A percentile compares a stretch with the other conserved stretches of the same genome.
Conservation (phyloP, 2,329 filamentous ascomycete species). For the Fusarium camptoceras region DNA sequence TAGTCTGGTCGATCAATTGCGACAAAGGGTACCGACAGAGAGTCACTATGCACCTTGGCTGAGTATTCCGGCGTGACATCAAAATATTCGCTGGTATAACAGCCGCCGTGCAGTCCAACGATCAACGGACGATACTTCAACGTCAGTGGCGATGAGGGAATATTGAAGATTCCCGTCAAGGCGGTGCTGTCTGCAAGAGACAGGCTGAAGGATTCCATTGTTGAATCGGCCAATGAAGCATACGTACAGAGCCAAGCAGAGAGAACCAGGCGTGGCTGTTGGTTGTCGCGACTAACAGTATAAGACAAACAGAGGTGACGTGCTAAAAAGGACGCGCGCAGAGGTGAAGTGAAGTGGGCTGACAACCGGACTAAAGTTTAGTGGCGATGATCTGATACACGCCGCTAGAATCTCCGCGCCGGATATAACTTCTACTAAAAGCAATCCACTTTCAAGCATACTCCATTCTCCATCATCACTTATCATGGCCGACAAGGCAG, state of each 20-base stretch:
- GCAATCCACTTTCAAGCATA: not conserved
- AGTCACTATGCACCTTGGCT: conserved; percentile 25
- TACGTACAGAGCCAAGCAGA: not conserved
- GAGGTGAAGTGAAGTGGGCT: not conserved
- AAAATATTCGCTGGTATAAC: conserved; percentile 39
- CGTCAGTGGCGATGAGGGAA: conserved; percentile 16
- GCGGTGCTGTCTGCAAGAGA: conserved; percentile 16
- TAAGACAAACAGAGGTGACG: not conserved
- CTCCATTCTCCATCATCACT: not conserved
- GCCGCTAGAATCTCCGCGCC: not conserved
- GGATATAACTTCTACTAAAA: not conserved
- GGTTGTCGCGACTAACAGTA: conserved; percentile 1
- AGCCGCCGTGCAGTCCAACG: conserved; percentile 39
- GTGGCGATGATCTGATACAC: not conserved
- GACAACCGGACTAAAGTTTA: not conserved
- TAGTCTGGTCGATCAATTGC: conserved; percentile 42
- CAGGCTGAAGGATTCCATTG: conserved; percentile 34
- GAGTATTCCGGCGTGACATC: conserved; percentile 32
- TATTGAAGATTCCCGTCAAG: conserved; percentile 32
- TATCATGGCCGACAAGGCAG: not conserved
- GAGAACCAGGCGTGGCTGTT: conserved; percentile 1
- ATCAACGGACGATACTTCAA: conserved; percentile 31
- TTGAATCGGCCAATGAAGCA: not conserved
- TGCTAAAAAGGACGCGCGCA: not conserved
- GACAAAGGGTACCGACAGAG: conserved; percentile 34